These are phyloP conservation scores for Aspergillus sp. DNA, from an alignment of 2,329 filamentous ascomycete species.

Conservation along the genomic window DNA sequence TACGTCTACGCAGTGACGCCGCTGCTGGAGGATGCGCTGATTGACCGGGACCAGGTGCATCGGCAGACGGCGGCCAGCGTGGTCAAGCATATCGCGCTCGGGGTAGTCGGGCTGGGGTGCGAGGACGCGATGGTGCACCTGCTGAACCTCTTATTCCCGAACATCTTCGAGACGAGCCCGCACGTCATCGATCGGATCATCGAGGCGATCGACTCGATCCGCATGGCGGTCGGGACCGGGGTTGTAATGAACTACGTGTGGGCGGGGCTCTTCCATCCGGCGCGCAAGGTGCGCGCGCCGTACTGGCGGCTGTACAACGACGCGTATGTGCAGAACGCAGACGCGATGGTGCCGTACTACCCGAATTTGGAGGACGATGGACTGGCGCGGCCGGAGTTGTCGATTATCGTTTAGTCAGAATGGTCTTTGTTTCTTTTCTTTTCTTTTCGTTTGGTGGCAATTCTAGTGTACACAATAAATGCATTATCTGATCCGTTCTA, in stretches of 20 bases:
- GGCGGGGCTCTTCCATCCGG: conserved; percentile 95
- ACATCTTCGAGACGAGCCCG: conserved; percentile 93
- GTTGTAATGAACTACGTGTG: conserved; percentile 96
- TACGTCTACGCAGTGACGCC: conserved; percentile 98
- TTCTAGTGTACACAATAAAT: not conserved
- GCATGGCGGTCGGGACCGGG: conserved; percentile 85
- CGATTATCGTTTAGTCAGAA: conserved; percentile 61
- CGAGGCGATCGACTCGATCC: conserved; percentile 91
- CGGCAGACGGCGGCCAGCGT: conserved; percentile 92
- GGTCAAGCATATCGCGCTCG: conserved; percentile 94
- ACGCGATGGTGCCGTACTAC: conserved; percentile 95
- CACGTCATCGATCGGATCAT: conserved; percentile 98
- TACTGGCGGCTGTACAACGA: conserved; percentile 98
- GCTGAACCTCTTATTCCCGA: conserved; percentile 90
- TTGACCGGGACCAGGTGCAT: conserved; percentile 96
- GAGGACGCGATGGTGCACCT: conserved; percentile 98
- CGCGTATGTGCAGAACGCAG: conserved; percentile 85
- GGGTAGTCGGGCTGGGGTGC: conserved; percentile 93
- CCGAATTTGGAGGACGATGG: conserved; percentile 75
- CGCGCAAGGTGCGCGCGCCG: conserved; percentile 82
- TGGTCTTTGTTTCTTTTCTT: conserved; percentile 9
- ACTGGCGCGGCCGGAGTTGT: conserved; percentile 68
- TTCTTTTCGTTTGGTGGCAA: conserved; percentile 8
- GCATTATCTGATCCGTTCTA: not conserved
- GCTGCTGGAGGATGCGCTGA: conserved; percentile 88